Evolutionary conservation across 192 early-diverging fungal species (phyloP).

Genomic region (Ambispora gerdemannii): DNA sequence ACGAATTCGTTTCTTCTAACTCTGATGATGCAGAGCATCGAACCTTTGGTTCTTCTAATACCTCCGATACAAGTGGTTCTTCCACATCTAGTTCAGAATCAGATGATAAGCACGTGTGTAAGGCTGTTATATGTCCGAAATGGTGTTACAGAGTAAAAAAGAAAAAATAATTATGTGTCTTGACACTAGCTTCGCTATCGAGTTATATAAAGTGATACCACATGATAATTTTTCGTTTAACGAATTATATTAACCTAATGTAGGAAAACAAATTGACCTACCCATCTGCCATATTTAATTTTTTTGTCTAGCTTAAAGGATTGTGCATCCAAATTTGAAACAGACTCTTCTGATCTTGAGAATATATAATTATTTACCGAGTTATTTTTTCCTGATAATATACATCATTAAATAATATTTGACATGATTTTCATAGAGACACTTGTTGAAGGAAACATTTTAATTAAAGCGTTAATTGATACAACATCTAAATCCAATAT

Average conservation of each 20-base stretch:
- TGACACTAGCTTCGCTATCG: not conserved
- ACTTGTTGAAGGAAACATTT: conserved; percentile 5
- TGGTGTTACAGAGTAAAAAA: no score
- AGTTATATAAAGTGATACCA: no score
- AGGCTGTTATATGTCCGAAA: no score
- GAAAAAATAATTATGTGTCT: no score
- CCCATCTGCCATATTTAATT: conserved; percentile 2
- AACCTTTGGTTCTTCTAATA: no score
- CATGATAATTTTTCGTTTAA: conserved; percentile 3
- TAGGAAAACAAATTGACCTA: not conserved
- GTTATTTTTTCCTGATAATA: not conserved
- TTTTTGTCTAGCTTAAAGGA: not conserved
- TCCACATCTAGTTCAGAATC: no score
- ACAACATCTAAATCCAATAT: no score
- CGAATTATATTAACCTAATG: not conserved
- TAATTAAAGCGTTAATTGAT: conserved; percentile 13
- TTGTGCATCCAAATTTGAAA: conserved; percentile 4
- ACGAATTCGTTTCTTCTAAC: no score
- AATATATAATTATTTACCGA: not conserved
- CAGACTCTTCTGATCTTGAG: conserved; percentile 4
- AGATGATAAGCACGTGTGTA: no score
- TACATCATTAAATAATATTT: no score
- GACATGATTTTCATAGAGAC: not conserved
- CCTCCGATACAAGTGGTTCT: no score
- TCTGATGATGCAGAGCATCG: no score